phyloP scores from a whole-genome alignment of 768 basidiomycete species.

The Terana coerulea region DNA sequence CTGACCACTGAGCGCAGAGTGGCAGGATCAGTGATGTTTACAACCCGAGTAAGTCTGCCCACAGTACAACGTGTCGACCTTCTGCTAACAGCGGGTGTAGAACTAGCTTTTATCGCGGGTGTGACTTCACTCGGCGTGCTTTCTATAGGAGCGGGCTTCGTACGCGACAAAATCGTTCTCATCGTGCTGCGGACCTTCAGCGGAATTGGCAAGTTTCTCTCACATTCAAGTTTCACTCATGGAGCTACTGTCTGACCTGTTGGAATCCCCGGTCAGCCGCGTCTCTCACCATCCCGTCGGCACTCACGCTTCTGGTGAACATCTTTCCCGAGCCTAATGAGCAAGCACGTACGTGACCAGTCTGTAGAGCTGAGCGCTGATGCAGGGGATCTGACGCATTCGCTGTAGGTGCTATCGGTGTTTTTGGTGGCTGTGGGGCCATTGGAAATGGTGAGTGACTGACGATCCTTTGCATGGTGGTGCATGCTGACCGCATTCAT shows the following conservation, averaged over 20 bases:
- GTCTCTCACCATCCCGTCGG: conserved; percentile 40
- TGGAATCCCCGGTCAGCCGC: conserved; percentile 26
- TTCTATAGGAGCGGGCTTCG: conserved; percentile 29
- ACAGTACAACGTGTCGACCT: background rate
- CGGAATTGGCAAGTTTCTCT: conserved; percentile 21
- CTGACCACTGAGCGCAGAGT: conserved; percentile 17
- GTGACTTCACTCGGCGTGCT: conserved; percentile 24
- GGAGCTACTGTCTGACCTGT: background rate
- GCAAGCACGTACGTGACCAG: conserved; percentile 31
- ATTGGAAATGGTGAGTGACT: conserved; percentile 35
- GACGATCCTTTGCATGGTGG: background rate
- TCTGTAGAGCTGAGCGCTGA: background rate
- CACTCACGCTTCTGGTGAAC: conserved; percentile 39
- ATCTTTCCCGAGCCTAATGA: conserved; percentile 40
- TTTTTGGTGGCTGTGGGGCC: conserved; percentile 42
- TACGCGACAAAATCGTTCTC: conserved; percentile 26
- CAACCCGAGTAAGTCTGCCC: conserved; percentile 26
- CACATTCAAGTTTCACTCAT: background rate
- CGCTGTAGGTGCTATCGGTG: conserved; percentile 31
- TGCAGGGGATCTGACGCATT: no score
- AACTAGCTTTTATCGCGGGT: conserved; percentile 27
- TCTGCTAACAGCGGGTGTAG: conserved; percentile 9
- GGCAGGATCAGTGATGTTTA: conserved; percentile 30
- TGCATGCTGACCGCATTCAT: background rate
- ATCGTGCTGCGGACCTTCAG: conserved; percentile 29